Conservation (phyloP, 2,329 filamentous ascomycete genomes). For the Lecanicillium sp. region DNA sequence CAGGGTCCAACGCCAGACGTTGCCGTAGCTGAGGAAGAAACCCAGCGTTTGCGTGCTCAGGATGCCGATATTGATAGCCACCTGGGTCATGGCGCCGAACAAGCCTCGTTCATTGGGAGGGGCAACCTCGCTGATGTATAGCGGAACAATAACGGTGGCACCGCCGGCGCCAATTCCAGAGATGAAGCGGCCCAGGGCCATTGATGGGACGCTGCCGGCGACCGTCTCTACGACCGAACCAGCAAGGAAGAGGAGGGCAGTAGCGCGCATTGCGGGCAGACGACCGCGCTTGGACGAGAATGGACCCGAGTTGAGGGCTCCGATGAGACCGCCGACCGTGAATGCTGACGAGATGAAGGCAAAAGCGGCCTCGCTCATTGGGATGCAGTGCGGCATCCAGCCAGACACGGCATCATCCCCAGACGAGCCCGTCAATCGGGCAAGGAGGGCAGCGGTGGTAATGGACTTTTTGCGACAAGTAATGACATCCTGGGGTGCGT, state of each 20-base stretch:
- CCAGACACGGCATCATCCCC: conserved; percentile 9
- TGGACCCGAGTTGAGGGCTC: conserved; percentile 73
- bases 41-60: conserved; percentile 75
- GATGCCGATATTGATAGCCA: conserved; percentile 90
- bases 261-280: conserved; percentile 67
- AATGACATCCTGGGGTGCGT: conserved; percentile 89
- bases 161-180: conserved; percentile 81
- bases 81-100: conserved; percentile 79
- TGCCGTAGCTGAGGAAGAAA: conserved; percentile 75
- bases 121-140: conserved; percentile 90
- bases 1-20: conserved; percentile 78
- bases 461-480: conserved; percentile 62
- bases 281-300: conserved; percentile 73
- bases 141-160: conserved; percentile 83
- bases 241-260: conserved; percentile 65
- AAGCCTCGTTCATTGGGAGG: conserved; percentile 68
- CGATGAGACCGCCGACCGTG: conserved; percentile 79
- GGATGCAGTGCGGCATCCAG: conserved; percentile 68
- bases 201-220: conserved; percentile 55
- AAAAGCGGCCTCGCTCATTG: conserved; percentile 75
- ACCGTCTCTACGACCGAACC: conserved; percentile 72
- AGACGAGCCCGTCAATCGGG: conserved; percentile 1
- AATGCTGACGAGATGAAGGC: conserved; percentile 85
- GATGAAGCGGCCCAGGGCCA: conserved; percentile 69
- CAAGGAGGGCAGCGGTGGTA: conserved; percentile 20